These are phyloP conservation scores for Aspergillus glaucus DNA, from an alignment of 2,329 filamentous ascomycete genomes.

Conservation along the genomic window DNA sequence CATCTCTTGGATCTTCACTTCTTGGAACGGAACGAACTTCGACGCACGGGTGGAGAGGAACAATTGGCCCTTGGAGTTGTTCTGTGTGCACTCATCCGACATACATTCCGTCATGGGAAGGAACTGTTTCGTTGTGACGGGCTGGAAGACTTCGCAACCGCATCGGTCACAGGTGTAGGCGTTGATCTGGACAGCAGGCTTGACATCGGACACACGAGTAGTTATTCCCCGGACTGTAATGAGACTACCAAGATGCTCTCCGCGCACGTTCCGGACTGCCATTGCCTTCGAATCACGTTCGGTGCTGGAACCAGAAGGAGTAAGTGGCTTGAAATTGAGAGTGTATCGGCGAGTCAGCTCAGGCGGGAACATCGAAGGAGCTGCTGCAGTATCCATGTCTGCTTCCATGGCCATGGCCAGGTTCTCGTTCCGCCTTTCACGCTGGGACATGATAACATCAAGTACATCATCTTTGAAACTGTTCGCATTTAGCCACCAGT, in stretches of 20 bases:
- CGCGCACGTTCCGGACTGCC: slow-evolving; percentile 87
- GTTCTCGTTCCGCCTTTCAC: slow-evolving; percentile 76
- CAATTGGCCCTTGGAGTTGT: slow-evolving; percentile 88
- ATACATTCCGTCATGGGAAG: slow-evolving; percentile 80
- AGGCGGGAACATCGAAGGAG: slow-evolving; percentile 77
- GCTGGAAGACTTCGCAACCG: slow-evolving; percentile 96
- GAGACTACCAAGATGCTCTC: slow-evolving; percentile 84
- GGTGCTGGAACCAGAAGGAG: slow-evolving; percentile 62
- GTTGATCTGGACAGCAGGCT: slow-evolving; percentile 94
- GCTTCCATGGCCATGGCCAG: slow-evolving; percentile 62
- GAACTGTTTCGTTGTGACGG: slow-evolving; percentile 84
- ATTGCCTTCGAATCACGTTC: slow-evolving; percentile 57
- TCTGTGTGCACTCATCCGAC: slow-evolving; percentile 80
- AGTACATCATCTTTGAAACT: slow-evolving; percentile 97
- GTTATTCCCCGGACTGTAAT: slow-evolving; percentile 94
- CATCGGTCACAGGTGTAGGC: slow-evolving; percentile 97
- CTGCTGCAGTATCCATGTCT: slow-evolving; percentile 56
- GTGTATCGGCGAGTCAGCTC: slow-evolving; percentile 91
- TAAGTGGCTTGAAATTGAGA: slow-evolving; percentile 88
- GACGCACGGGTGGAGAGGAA: slow-evolving; percentile 93
- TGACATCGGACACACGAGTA: slow-evolving; percentile 93
- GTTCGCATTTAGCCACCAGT: slow-evolving; percentile 14
- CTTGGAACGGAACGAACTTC: slow-evolving; percentile 95
- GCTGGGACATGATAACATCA: slow-evolving; percentile 91
- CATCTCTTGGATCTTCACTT: slow-evolving; percentile 98